Percentiles rank a stretch among this genome's conserved stretches.
Evolutionary conservation across 202 grass and related monocot species (phyloP).

Genomic region (Saccharum hybrid): DNA sequence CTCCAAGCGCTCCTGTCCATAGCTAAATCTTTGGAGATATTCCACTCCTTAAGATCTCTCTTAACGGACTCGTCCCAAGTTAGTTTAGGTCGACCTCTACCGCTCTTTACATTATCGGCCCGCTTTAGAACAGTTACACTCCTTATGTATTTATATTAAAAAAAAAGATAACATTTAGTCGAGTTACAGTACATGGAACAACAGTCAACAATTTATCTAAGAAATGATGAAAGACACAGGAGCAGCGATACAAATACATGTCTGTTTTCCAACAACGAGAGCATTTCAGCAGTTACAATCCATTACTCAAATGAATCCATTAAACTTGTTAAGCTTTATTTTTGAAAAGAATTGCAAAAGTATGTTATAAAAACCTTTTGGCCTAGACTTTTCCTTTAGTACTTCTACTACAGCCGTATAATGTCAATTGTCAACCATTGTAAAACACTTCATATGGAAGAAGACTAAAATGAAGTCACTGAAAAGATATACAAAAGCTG

Average conservation of each 20-base stretch:
- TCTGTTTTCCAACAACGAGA: not conserved
- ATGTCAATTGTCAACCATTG: not conserved
- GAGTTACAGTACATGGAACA: not conserved
- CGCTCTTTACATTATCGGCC: too few species aligned
- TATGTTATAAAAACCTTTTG: not conserved
- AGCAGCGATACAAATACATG: not conserved
- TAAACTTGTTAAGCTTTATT: not conserved
- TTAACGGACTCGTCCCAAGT: too few species aligned
- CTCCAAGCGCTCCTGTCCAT: too few species aligned
- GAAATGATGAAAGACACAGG: too few species aligned
- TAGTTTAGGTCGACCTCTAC: too few species aligned
- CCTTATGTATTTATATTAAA: too few species aligned
- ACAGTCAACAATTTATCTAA: too few species aligned
- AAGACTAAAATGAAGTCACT: constrained; percentile 3
- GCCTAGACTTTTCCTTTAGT: not conserved
- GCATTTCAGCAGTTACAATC: not conserved
- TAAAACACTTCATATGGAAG: constrained; percentile 3
- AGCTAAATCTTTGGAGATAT: too few species aligned
- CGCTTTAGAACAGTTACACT: too few species aligned
- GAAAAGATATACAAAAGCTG: constrained; percentile 1
- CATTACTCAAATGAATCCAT: not conserved
- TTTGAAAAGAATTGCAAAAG: not conserved
- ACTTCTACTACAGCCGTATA: not conserved
- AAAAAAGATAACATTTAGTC: not conserved
- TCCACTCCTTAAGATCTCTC: too few species aligned